phyloP scores from a whole-genome alignment of 2,329 filamentous ascomycete genomes.

The Aureobasidium pullulans region DNA sequence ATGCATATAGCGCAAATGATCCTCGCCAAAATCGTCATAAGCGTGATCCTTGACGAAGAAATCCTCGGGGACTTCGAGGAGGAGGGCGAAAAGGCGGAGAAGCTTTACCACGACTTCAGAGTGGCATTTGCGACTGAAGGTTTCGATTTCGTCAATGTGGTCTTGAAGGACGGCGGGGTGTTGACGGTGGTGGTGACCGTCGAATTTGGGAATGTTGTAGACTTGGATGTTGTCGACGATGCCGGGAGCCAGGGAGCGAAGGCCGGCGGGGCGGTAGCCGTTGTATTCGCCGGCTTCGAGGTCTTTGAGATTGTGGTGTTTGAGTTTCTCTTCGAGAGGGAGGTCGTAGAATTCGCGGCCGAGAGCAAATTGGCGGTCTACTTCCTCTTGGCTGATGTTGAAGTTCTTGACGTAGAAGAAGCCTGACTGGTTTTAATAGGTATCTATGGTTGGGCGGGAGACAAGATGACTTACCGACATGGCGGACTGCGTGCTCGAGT shows the following conservation, averaged over 20 bases:
- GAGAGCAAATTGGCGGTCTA: slow-evolving; percentile 55
- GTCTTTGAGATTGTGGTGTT: slow-evolving; percentile 35
- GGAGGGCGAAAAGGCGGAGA: slow-evolving; percentile 53
- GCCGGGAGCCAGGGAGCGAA: slow-evolving; percentile 2
- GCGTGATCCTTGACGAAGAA: slow-evolving; percentile 49
- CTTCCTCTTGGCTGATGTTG: slow-evolving; percentile 52
- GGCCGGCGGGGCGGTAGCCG: slow-evolving; percentile 19
- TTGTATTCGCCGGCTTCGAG: slow-evolving; percentile 26
- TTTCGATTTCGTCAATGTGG: slow-evolving; percentile 49
- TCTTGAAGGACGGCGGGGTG: slow-evolving; percentile 44
- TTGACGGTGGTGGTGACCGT: slow-evolving; percentile 21
- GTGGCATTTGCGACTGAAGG: slow-evolving; percentile 45
- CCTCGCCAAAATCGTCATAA: slow-evolving; percentile 52
- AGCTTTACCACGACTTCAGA: slow-evolving; percentile 51
- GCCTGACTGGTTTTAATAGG: slow-evolving; percentile 24
- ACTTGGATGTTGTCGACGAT: slow-evolving; percentile 49
- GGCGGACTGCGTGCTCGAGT: slow-evolving; percentile 45
- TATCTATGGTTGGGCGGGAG: not conserved
- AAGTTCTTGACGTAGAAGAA: slow-evolving; percentile 61
- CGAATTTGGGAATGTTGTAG: slow-evolving; percentile 53
- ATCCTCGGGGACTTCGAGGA: slow-evolving; percentile 54
- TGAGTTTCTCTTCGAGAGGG: slow-evolving; percentile 51
- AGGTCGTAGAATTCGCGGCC: slow-evolving; percentile 52
- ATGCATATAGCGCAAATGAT: slow-evolving; percentile 57
- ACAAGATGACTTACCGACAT: slow-evolving; percentile 3